Percentiles rank a stretch among this genome's conserved stretches.
Conservation (phyloP, 306 rosid genomes). For the Ormosia semicastrata region DNA sequence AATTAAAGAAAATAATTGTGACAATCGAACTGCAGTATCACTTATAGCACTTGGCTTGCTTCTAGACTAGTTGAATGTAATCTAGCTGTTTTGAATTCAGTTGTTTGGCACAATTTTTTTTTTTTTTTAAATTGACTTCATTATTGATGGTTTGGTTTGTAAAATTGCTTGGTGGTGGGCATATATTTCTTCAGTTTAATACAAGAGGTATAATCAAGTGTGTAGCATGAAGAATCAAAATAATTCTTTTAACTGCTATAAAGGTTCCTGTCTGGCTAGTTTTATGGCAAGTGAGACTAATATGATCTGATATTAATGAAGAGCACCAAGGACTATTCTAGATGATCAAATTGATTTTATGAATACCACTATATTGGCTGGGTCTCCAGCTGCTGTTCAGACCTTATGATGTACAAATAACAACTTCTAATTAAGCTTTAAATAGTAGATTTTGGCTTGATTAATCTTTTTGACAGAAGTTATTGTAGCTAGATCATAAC, state of each 20-base stretch:
- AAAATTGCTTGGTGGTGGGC: not conserved
- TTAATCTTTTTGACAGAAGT: not conserved
- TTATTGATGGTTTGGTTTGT: slow-evolving; percentile 8
- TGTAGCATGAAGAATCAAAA: not conserved
- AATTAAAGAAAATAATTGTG: not conserved
- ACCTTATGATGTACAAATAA: not conserved
- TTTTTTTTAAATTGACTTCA: not conserved
- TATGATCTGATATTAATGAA: not conserved
- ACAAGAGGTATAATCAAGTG: not conserved
- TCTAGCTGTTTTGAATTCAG: not conserved
- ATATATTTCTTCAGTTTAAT: not conserved
- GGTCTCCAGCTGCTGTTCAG: not conserved
- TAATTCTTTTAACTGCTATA: not conserved
- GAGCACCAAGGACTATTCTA: not conserved
- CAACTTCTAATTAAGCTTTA: not conserved
- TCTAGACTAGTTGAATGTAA: slow-evolving; percentile 9
- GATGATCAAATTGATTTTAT: not conserved
- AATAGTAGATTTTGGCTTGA: not conserved
- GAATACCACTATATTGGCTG: not conserved
- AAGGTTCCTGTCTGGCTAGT: not conserved
- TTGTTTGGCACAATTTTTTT: not conserved
- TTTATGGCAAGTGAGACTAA: not conserved
- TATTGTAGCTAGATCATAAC: not conserved
- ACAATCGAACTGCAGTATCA: not conserved
- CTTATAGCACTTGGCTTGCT: not conserved